Conservation (phyloP, 176 grass and related monocot genomes). For the Zea luxurians region DNA sequence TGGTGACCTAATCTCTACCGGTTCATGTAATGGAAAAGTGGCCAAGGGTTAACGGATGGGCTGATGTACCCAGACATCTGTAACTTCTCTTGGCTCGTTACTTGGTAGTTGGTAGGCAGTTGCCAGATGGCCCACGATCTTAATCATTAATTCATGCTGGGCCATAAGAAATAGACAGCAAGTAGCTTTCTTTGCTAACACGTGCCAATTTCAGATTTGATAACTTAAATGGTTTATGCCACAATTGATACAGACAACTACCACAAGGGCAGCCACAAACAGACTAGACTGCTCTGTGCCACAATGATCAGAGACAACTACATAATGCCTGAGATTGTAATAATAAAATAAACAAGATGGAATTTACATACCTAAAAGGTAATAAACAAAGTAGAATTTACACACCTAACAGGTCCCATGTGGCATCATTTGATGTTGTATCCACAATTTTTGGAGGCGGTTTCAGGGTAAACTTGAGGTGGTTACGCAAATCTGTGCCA, state of each 20-base stretch:
- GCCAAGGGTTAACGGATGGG: background rate
- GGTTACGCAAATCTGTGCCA: slow-evolving; percentile 67
- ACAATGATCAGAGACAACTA: background rate
- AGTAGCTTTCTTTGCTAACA: slow-evolving; percentile 14
- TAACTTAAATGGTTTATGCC: background rate
- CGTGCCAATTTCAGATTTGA: background rate
- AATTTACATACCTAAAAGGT: slow-evolving; percentile 60
- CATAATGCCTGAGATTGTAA: background rate
- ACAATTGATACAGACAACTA: slow-evolving; percentile 4
- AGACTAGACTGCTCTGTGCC: background rate
- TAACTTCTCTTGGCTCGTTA: slow-evolving; percentile 18
- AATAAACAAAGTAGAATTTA: slow-evolving; percentile 12
- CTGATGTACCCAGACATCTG: slow-evolving; percentile 1
- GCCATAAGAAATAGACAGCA: background rate
- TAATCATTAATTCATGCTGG: slow-evolving; percentile 18
- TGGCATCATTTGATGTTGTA: slow-evolving; percentile 45
- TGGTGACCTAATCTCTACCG: background rate
- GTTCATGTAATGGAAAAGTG: background rate
- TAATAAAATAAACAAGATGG: background rate
- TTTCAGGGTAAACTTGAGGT: slow-evolving; percentile 71
- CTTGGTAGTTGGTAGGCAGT: slow-evolving; percentile 14
- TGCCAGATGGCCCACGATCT: slow-evolving; percentile 10
- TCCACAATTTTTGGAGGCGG: slow-evolving; percentile 64
- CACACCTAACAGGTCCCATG: slow-evolving; percentile 68
- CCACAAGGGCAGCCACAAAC: background rate